Base-by-base conservation (phyloP, 1,284 basidiomycete genomes). In the Filobasidium uniguttulatum region DNA sequence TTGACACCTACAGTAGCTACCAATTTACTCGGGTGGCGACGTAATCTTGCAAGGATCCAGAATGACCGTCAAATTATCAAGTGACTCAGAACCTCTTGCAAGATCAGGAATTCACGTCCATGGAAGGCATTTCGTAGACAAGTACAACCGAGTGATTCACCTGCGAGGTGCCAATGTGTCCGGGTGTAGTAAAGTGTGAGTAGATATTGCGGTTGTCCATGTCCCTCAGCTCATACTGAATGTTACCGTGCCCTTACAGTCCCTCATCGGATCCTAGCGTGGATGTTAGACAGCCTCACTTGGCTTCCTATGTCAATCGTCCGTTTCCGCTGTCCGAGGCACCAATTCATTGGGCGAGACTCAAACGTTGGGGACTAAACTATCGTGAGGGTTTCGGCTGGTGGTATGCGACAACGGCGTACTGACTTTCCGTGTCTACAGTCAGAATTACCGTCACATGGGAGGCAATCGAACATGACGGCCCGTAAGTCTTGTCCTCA, bases 391-490 rank as follows among this genome's bases (percentile, higher is more conserved):
- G 19, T 28, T 6, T 6, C 31, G 35, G 17, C 1, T 25, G 14
- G 7, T 9, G 1, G 7, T 46, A 26, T 43, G 3, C 10, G 25
- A 28, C 14, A n/a, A 15, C 14, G 7, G 9, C 25, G 23, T n/a
- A 20, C 4, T 22, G 45, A 28, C 29, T 14, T 36, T 14, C 20
- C 20, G 19, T 19, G 1, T 19, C 5, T 49, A 17, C 56, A 87
- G 86, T 89, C 57, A 75, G 86, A 50, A 83, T 96, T 57, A 79
- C 89, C 17, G 78, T 97, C 3, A 94, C 91, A 1, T 98, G 93
- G 94, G 93, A 98, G 63, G 86, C 90, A 0, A 74, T 98, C 20
- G 89, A 96, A 62, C 94, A 97, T 61, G 77, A 74, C 48, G 91
- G 85, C 56, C 85, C 80, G 83, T 88, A 67, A 60, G 85, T 78